phyloP scores from a whole-genome alignment of 2,329 filamentous ascomycete genomes.

The Graphilbum ipis-grandicollis region DNA sequence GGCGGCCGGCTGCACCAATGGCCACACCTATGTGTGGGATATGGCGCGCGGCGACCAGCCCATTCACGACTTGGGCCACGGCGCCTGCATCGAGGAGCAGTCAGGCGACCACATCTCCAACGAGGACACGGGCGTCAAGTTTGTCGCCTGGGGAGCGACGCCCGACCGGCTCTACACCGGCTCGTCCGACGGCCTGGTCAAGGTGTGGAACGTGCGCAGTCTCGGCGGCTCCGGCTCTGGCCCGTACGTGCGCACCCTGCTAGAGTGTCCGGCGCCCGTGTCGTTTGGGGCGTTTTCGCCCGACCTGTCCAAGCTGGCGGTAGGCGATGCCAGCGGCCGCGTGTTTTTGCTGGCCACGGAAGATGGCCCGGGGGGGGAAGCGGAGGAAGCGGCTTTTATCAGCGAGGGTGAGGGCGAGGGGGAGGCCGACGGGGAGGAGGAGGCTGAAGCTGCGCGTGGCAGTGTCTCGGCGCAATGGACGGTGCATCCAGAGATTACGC shows the following conservation, averaged over 20 bases:
- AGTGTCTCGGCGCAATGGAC: too few relatives aligned
- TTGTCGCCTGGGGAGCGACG: conserved; percentile 41
- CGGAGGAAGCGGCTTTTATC: conserved; percentile 7
- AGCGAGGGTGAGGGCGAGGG: conserved; percentile 1
- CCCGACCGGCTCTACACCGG: conserved; percentile 44
- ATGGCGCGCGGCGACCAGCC: conserved; percentile 35
- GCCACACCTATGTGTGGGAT: conserved; percentile 46
- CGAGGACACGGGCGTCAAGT: conserved; percentile 46
- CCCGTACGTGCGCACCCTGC: conserved; percentile 32
- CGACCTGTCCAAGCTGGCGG: conserved; percentile 33
- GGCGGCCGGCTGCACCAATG: conserved; percentile 44
- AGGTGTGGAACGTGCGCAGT: conserved; percentile 42
- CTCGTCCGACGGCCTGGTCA: conserved; percentile 44
- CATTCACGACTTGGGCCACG: conserved; percentile 38
- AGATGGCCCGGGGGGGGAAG: conserved; percentile 20
- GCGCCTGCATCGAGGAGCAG: conserved; percentile 17
- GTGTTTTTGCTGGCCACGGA: conserved; percentile 37
- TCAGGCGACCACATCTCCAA: conserved; percentile 11
- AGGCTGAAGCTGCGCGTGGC: too few relatives aligned
- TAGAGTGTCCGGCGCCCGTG: conserved; percentile 37
- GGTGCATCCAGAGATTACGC: conserved; percentile 20
- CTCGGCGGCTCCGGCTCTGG: conserved; percentile 6
- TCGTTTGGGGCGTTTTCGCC: conserved; percentile 41
- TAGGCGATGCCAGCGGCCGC: conserved; percentile 45
- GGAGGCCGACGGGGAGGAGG: neutral